Base-by-base conservation (phyloP, 202 grass and related monocot species). In the Setaria viridis region DNA sequence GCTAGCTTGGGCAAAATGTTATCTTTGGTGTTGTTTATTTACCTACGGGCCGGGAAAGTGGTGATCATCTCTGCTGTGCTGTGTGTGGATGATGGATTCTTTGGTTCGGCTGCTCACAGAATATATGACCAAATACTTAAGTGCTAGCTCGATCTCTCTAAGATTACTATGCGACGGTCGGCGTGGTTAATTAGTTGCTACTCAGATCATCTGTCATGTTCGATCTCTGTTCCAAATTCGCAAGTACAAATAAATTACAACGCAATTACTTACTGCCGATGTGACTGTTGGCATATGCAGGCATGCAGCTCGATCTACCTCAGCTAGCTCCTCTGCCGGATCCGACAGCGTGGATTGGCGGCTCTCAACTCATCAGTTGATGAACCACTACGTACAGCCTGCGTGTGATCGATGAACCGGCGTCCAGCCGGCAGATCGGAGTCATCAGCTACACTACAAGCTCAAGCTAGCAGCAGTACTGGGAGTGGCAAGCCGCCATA, bases 11-110 rank as follows among this genome's bases (percentile, higher is more conserved):
- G 17, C 64, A 33, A 76, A 42, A 32, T 19, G 78, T 62, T 41
- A 72, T 66, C n/a, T 70, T 80, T 59, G 47, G 12, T 65, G 12
- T 70, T 72, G 55, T 87, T 84, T 84, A 65, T 56, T 46, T 74
- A 69, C 66, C 66, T 62, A 25, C 13, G 64, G 32, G 1, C 39
- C 39, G 63, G 77, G 81, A 81, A 79, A 72, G 69, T 37, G 43
- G 16, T 71, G 45, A 15, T 83, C 48, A 41, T 6, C 5, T 41
- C 5, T 41, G 39, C 39, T 41, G 39, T 75, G 69, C 15, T 82
- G 65, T 49, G 65, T 49, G 43, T n/a, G 47, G 76, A 76, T 39
- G 76, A 84, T 48, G 69, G 69, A 75, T 82, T 70, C 30, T 81
- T 50, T 76, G 71, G 81, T 91, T 87, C 39, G 39, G 6, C 39